These are phyloP conservation scores for Paramecium bursaria DNA, from an alignment of 73 alveolate species.

Conservation along the genomic window DNA sequence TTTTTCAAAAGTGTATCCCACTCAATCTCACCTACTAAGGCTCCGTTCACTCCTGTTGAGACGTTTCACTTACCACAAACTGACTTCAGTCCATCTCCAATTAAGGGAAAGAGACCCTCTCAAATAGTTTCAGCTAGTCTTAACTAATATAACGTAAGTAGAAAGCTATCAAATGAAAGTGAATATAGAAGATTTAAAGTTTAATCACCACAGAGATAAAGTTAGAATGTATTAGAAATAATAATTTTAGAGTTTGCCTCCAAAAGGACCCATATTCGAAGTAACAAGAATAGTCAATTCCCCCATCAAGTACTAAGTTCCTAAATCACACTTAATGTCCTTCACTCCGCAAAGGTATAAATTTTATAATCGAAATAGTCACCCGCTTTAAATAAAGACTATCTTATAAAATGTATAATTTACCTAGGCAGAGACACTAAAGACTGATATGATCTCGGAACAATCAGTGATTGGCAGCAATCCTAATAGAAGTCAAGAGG, in stretches of 20 bases:
- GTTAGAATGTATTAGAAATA: not conserved
- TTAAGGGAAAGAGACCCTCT: too few relatives aligned
- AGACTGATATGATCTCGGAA: not conserved
- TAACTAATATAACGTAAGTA: too few relatives aligned
- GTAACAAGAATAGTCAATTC: slow-evolving; percentile 5
- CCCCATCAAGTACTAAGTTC: too few relatives aligned
- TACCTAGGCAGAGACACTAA: not conserved
- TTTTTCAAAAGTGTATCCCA: too few relatives aligned
- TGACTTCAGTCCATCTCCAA: too few relatives aligned
- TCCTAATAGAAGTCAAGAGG: too few relatives aligned
- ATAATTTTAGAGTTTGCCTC: slow-evolving; percentile 17
- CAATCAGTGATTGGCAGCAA: too few relatives aligned
- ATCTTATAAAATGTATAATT: not conserved
- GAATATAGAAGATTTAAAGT: not conserved
- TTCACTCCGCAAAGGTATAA: not conserved
- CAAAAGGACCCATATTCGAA: slow-evolving; percentile 9
- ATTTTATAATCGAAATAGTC: not conserved
- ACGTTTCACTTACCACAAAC: too few relatives aligned
- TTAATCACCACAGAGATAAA: not conserved
- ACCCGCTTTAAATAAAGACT: not conserved
- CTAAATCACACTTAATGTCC: too few relatives aligned
- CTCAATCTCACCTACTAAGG: too few relatives aligned
- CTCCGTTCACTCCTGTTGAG: too few relatives aligned
- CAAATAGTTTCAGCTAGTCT: too few relatives aligned
- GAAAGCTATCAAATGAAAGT: not conserved